A percentile compares a stretch with the other conserved stretches of the same genome.
Evolutionary conservation across 164 flowering plant genomes (phyloP).

Genomic region (Cinnamomum chago): DNA sequence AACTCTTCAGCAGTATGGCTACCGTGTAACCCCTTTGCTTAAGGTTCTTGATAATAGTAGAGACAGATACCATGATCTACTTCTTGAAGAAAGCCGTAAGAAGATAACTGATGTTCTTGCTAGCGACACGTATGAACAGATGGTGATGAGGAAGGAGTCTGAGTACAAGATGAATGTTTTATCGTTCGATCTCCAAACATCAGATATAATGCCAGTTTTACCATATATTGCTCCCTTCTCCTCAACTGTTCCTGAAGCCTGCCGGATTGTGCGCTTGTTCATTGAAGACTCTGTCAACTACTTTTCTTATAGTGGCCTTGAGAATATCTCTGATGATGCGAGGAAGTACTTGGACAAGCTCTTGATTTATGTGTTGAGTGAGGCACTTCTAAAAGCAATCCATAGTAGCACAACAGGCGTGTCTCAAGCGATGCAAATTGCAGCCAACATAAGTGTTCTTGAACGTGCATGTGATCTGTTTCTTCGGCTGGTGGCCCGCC

Average conservation of each 20-base stretch:
- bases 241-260: conserved; percentile 72
- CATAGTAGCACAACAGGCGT: conserved; percentile 42
- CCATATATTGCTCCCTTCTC: conserved; percentile 90
- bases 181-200: conserved; percentile 60
- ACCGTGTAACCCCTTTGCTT: conserved; percentile 63
- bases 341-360: conserved; percentile 76
- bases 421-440: conserved; percentile 85
- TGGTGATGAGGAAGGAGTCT: conserved; percentile 70
- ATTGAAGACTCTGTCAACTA: conserved; percentile 77
- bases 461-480: conserved; percentile 84
- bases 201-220: conserved; percentile 85
- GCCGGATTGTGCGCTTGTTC: conserved; percentile 72
- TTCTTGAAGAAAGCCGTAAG: conserved; percentile 63
- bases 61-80: conserved; percentile 81
- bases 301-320: conserved; percentile 59
- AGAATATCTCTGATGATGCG: conserved; percentile 52
- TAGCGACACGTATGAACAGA: conserved; percentile 68
- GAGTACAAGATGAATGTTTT: conserved; percentile 67
- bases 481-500: conserved; percentile 67
- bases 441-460: conserved; percentile 67
- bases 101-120: conserved; percentile 54
- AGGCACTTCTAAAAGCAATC: conserved; percentile 50
- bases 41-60: conserved; percentile 56
- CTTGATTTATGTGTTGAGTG: conserved; percentile 78
- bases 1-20: conserved; percentile 76